These are phyloP conservation scores for Rhizopogon roseolus DNA, from an alignment of 768 basidiomycete genomes.

Conservation along the genomic window DNA sequence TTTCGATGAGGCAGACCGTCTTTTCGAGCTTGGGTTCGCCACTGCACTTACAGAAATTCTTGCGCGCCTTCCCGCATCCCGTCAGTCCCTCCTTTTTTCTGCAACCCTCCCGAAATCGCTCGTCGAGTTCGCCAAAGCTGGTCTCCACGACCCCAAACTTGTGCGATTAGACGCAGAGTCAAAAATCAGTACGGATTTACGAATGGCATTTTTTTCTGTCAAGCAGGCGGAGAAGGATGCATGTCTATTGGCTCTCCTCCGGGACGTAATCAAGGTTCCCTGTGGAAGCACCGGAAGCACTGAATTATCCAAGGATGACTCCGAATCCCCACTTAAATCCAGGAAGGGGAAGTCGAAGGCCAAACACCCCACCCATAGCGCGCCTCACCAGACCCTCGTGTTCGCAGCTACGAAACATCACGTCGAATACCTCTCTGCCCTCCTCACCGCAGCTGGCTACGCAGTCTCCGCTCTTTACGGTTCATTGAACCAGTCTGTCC, in stretches of 20 bases:
- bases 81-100: conserved; percentile 94
- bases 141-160: conserved; percentile 88
- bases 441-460: conserved; percentile 80
- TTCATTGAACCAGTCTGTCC: conserved; percentile 87
- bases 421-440: conserved; percentile 84
- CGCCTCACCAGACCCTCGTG: conserved; percentile 87
- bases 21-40: conserved; percentile 98
- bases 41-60: conserved; percentile 89
- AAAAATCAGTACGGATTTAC: conserved; percentile 91
- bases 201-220: conserved; percentile 91
- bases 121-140: conserved; percentile 98
- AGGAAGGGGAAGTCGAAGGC: conserved; percentile 51
- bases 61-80: conserved; percentile 75
- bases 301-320: conserved; percentile 20
- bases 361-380: conserved; percentile 43
- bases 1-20: conserved; percentile 96
- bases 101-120: conserved; percentile 94
- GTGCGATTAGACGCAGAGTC: conserved; percentile 95
- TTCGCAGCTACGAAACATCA: conserved; percentile 98
- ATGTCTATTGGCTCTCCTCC: conserved; percentile 73
- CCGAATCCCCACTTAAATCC: conserved; percentile 27
- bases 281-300: conserved; percentile 36
- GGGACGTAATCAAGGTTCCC: conserved; percentile 85
- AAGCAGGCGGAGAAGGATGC: conserved; percentile 95
- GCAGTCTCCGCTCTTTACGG: conserved; percentile 94